Evolutionary conservation across 495 filamentous ascomycete genomes (phyloP).

Genomic region (Aspergillus sparsus): DNA sequence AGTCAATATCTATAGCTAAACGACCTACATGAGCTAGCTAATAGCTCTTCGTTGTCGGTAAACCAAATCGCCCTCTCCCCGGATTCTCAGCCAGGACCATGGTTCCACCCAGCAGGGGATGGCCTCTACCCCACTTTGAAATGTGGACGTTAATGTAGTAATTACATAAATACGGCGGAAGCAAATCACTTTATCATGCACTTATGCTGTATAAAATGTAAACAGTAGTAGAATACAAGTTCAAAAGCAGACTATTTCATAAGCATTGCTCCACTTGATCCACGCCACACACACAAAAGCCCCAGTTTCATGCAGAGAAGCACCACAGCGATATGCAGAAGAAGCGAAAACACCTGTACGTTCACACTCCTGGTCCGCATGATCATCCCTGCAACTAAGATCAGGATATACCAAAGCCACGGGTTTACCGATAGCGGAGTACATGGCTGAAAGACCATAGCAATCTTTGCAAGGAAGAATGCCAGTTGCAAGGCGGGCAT

Average conservation of each 20-base stretch:
- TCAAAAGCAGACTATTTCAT: neutral
- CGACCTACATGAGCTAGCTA: neutral
- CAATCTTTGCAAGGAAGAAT: slow-evolving; percentile 59
- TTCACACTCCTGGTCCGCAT: slow-evolving; percentile 32
- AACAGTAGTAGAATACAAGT: neutral
- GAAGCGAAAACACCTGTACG: slow-evolving; percentile 29
- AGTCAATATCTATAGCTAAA: neutral
- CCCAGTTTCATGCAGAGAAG: slow-evolving; percentile 33
- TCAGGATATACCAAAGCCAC: slow-evolving; percentile 61
- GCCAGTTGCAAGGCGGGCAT: slow-evolving; percentile 37
- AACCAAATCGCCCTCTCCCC: neutral
- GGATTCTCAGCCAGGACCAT: neutral
- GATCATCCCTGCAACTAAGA: slow-evolving; percentile 59
- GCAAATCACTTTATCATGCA: too few species aligned
- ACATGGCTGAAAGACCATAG: slow-evolving; percentile 58
- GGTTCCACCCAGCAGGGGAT: neutral
- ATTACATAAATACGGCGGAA: too few species aligned
- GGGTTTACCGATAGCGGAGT: slow-evolving; percentile 59
- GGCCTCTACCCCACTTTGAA: neutral
- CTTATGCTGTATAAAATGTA: too few species aligned
- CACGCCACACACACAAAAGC: slow-evolving; percentile 40
- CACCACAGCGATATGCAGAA: slow-evolving; percentile 38
- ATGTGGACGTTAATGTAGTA: too few species aligned
- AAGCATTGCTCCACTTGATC: slow-evolving; percentile 7
- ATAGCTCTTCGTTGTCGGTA: neutral